Percentiles rank a stretch among this genome's conserved stretches.
phyloP scores from a whole-genome alignment of 140 eudicot genomes.

The Erigeron philadelphicus region DNA sequence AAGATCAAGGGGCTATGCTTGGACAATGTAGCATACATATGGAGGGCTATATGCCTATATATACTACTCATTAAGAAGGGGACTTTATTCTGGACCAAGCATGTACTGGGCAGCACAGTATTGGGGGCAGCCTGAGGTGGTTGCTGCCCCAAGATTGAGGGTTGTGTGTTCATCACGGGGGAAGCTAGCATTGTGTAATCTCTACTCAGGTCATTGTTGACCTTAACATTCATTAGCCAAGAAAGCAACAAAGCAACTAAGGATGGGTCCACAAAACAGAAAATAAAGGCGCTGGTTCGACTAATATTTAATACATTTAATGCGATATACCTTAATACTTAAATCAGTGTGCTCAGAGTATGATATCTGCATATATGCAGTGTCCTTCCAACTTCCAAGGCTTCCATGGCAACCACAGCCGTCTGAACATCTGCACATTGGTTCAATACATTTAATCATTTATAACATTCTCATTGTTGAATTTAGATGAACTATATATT shows the following conservation, averaged over 20 bases:
- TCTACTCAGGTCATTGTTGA: conserved; percentile 87
- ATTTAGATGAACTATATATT: not conserved
- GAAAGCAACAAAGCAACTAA: not conserved
- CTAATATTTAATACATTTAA: too few relatives aligned
- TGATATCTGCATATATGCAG: conserved; percentile 85
- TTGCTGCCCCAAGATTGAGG: conserved; percentile 72
- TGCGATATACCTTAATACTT: conserved; percentile 62
- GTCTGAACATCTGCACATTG: conserved; percentile 69
- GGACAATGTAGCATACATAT: conserved; percentile 29
- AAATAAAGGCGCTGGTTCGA: too few relatives aligned
- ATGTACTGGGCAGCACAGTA: conserved; percentile 48
- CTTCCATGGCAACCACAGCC: conserved; percentile 82
- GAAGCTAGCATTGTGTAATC: conserved; percentile 69
- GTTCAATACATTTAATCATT: not conserved
- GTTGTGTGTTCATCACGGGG: conserved; percentile 52
- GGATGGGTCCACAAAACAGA: too few relatives aligned
- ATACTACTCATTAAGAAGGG: conserved; percentile 33
- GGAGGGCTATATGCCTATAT: conserved; percentile 38
- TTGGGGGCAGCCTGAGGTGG: conserved; percentile 48
- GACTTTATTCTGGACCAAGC: conserved; percentile 36
- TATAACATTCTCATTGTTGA: not conserved
- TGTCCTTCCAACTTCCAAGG: conserved; percentile 97
- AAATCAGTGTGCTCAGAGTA: conserved; percentile 94
- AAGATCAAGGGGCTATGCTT: conserved; percentile 21
- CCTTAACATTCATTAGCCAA: conserved; percentile 27